These are phyloP conservation scores for Picea sitchensis DNA, from an alignment of 75 land plant genomes.

Conservation along the genomic window DNA sequence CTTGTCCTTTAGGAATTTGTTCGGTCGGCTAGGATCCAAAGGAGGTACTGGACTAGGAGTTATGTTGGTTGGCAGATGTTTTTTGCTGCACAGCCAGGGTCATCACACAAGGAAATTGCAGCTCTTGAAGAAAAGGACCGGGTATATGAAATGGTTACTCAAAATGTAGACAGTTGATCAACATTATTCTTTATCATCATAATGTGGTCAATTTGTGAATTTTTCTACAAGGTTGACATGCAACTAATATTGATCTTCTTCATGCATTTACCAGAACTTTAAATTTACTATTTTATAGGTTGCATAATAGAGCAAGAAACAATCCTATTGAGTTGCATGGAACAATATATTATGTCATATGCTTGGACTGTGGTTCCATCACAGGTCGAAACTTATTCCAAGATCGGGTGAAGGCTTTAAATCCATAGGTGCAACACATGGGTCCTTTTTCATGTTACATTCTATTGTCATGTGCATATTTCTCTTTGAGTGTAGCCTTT, in stretches of 20 bases:
- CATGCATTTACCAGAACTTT: neutral
- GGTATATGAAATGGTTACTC: conserved; percentile 73
- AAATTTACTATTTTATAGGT: conserved; percentile 26
- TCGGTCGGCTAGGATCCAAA: conserved; percentile 54
- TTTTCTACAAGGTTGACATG: neutral
- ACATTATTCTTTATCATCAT: neutral
- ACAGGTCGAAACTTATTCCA: conserved; percentile 64
- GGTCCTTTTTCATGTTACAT: neutral
- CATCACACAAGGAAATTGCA: conserved; percentile 66
- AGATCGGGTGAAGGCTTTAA: conserved; percentile 65
- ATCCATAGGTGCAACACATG: conserved; percentile 56
- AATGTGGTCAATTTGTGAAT: neutral
- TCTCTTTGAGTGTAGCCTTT: neutral
- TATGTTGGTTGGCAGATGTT: conserved; percentile 94
- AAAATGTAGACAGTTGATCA: conserved; percentile 86
- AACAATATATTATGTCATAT: conserved; percentile 78
- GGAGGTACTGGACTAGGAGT: conserved; percentile 92
- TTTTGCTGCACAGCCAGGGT: conserved; percentile 66
- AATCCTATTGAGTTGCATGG: conserved; percentile 92
- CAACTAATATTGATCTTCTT: neutral
- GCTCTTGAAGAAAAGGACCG: conserved; percentile 72
- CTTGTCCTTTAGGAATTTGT: conserved; percentile 62
- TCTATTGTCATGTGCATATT: neutral
- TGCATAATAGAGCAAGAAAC: conserved; percentile 93
- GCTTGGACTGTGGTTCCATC: conserved; percentile 63